phyloP scores from a whole-genome alignment of 192 early-diverging fungal species.

The Phycomyces nitens region DNA sequence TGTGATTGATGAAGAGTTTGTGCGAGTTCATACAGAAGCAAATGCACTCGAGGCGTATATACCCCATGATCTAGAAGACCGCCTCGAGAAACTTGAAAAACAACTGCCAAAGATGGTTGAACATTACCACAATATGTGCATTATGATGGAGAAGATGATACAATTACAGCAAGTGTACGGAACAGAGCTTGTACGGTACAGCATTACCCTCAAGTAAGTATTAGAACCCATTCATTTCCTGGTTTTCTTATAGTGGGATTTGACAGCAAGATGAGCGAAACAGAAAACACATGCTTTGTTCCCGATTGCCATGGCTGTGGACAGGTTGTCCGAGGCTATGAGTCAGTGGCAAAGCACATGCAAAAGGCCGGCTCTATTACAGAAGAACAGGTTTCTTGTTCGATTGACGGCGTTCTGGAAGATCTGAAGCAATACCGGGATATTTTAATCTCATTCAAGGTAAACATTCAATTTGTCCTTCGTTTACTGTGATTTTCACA shows the following conservation, averaged over 20 bases:
- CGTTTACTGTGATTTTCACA: neutral
- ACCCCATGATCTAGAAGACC: constrained; percentile 51
- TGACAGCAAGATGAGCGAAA: constrained; percentile 50
- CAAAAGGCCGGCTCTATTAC: constrained; percentile 36
- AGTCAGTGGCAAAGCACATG: constrained; percentile 44
- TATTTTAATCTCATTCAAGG: constrained; percentile 50
- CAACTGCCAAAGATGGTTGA: constrained; percentile 45
- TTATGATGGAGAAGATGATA: constrained; percentile 52
- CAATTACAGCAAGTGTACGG: constrained; percentile 53
- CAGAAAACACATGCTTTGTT: constrained; percentile 50
- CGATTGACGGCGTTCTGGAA: constrained; percentile 48
- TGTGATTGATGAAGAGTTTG: constrained; percentile 53
- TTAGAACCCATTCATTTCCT: no score
- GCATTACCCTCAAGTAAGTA: constrained; percentile 49
- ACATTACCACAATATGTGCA: constrained; percentile 54
- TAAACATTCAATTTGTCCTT: constrained; percentile 6
- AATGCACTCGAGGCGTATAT: constrained; percentile 39
- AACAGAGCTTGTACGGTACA: constrained; percentile 49
- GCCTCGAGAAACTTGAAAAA: constrained; percentile 41
- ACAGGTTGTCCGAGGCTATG: constrained; percentile 48
- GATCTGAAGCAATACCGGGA: constrained; percentile 61
- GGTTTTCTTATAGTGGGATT: neutral
- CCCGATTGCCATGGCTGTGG: constrained; percentile 55
- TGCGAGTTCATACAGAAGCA: constrained; percentile 30
- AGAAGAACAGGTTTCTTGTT: constrained; percentile 30